Percentiles rank a stretch among this genome's conserved stretches.
Conservation (phyloP, 768 basidiomycete species). For the Podaxis pistillaris region DNA sequence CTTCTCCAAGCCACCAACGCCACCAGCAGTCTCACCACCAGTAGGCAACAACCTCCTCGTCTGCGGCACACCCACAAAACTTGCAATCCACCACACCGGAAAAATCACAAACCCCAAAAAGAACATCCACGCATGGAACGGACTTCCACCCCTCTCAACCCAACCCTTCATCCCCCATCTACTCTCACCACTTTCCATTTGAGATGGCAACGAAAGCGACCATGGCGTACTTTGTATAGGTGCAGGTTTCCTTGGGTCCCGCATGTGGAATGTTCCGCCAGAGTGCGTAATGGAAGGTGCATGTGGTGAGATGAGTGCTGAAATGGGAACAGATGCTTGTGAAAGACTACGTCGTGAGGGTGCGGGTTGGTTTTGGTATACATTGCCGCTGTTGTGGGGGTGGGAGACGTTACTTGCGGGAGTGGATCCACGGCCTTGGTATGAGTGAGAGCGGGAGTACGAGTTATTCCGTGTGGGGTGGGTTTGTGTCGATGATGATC, state of each 20-base stretch:
- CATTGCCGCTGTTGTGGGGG: not conserved
- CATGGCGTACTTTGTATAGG: conserved; percentile 60
- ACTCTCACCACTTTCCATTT: conserved; percentile 26
- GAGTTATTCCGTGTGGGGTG: conserved; percentile 22
- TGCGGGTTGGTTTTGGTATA: conserved; percentile 25
- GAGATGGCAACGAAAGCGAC: conserved; percentile 48
- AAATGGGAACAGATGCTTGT: conserved; percentile 75
- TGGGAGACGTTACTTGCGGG: too few species aligned
- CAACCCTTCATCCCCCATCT: conserved; percentile 33
- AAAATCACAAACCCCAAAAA: conserved; percentile 69
- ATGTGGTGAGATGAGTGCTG: conserved; percentile 74
- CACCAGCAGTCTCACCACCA: conserved; percentile 40
- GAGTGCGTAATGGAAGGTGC: conserved; percentile 67
- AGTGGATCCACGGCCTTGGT: too few species aligned
- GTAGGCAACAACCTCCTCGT: conserved; percentile 48
- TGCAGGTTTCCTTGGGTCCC: conserved; percentile 69
- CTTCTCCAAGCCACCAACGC: conserved; percentile 44
- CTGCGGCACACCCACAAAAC: conserved; percentile 48
- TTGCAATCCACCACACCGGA: conserved; percentile 65
- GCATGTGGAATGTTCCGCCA: conserved; percentile 66
- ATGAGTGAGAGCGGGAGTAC: conserved; percentile 20
- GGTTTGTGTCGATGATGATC: conserved; percentile 22
- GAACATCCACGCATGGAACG: conserved; percentile 75
- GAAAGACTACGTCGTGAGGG: conserved; percentile 58
- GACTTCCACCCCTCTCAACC: conserved; percentile 53